Base-by-base conservation (phyloP, 139 green algal genomes). In the Closterium sp. region DNA sequence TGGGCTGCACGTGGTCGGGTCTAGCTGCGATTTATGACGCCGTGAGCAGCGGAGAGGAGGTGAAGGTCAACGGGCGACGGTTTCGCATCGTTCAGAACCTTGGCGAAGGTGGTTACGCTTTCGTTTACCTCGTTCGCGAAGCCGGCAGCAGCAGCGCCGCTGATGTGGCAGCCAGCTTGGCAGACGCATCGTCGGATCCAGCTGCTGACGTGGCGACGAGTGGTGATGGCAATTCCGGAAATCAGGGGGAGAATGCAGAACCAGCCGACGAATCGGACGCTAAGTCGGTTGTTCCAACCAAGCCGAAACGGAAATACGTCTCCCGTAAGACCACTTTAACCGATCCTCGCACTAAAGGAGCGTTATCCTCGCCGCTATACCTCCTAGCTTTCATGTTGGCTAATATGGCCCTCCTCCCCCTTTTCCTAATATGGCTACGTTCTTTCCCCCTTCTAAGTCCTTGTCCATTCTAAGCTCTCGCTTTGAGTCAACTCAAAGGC, bases 31-130 rank as follows among this genome's bases (percentile, higher is more conserved):
- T 93, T 21, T 93, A 93, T 55, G 90, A 93, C 19, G 84, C 34
- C 25, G 90, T 90, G 34, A 81, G 32, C 28, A 34, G 33, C 21
- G 34, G 85, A 84, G 85, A 86, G 16, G 87, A 87, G 30, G 43
- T 93, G 33, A 81, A 76, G 30, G 38, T 92, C 12, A 81, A 88
- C 34, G 33, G 33, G 34, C 85, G 95, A 4, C 90, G 91, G n/a
- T 91, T 96, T 16, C 83, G 85, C 0, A 55, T 96, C 9, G 2
- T 94, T 1, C 84, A 85, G 9, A 92, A 96, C 95, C 90, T 98
- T 19, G 96, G 95, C 5, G 96, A 98, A 90, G 96, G 96, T 33
- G 96, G 96, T 5, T 98, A 97, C 38, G 95, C 95, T 4, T 97
- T 97, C 69, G 96, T 98, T 1, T 96, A 96, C 36, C 91, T 98